Percentiles rank a stretch among this genome's conserved stretches.
Evolutionary conservation across 2,329 filamentous ascomycete genomes (phyloP).

Genomic region (Aspergillus fumigatus): DNA sequence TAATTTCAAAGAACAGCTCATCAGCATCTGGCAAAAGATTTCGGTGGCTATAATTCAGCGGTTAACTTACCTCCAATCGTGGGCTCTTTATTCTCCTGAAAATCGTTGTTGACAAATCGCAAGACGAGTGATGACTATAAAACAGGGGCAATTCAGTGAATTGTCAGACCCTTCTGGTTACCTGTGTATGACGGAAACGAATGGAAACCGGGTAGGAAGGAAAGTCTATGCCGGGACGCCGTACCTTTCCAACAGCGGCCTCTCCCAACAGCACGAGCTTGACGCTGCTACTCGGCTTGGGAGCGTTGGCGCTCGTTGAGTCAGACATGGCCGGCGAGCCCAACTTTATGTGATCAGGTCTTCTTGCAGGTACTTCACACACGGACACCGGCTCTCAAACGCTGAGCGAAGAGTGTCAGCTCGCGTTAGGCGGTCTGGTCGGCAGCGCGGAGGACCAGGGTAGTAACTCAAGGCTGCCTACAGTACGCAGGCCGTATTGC

Average conservation of each 20-base stretch:
- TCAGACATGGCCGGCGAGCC: constrained; percentile 60
- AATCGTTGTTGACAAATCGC: constrained; percentile 99
- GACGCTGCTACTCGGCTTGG: constrained; percentile 98
- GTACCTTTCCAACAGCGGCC: constrained; percentile 96
- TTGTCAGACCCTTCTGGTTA: constrained; percentile 17
- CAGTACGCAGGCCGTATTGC: constrained; percentile 11
- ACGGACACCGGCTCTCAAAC: constrained; percentile 20
- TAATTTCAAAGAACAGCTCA: constrained; percentile 11
- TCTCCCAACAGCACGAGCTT: constrained; percentile 98
- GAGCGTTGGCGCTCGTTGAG: constrained; percentile 58
- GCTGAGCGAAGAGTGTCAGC: constrained; percentile 17
- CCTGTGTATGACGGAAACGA: constrained; percentile 12
- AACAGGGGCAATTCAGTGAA: constrained; percentile 6
- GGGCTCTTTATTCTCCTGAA: constrained; percentile 99
- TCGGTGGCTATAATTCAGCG: background rate
- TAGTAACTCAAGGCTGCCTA: constrained; percentile 17
- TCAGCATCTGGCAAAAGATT: constrained; percentile 2
- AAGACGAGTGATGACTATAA: constrained; percentile 87
- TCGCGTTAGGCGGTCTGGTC: constrained; percentile 15
- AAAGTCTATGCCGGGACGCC: constrained; percentile 12
- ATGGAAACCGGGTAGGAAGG: background rate
- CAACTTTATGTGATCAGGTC: constrained; percentile 22
- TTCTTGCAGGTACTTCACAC: constrained; percentile 25
- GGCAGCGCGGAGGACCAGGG: constrained; percentile 2
- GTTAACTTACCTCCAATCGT: constrained; percentile 79